Base-by-base conservation (phyloP, 2,329 filamentous ascomycete genomes). In the Reticulascus tulasneorum region DNA sequence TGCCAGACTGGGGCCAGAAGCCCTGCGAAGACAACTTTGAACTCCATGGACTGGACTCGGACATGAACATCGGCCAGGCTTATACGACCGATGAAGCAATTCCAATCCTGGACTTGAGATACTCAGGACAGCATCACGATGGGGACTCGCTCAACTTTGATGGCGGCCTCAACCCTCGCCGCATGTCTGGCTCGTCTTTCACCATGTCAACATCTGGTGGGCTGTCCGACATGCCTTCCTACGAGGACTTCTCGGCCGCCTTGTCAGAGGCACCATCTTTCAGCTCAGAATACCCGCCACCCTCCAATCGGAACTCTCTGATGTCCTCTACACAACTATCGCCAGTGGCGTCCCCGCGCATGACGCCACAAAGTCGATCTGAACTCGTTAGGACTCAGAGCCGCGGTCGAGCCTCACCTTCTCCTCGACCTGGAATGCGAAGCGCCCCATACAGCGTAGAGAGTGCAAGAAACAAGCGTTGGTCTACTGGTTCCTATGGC, bases 401-500 rank as follows among this genome's bases (percentile, higher is more conserved):
- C 58, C 77, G 83, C 34, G 80, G 82, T 16, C 75, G 82, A 25
- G 81, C 82, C 10, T 86, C 84, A 29, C 82, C 83, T 23, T 85
- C 83, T 21, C 82, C 84, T 16, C 74, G 83, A 28, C 79, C 78
- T 21, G 79, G 72, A 36, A 70, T 82, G 53, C 76, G 84, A 43
- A 77, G 82, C 25, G 81, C 79, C 13, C 84, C 84, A 1, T 88
- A 88, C 61, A 81, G 67, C 33, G 70, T 86, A 33, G 83, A 87
- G 29, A 74, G 71, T 34, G 70, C 69, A 29, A 75, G 82, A 44
- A 79, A 72, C 54, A 87, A 88, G 67, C 72, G 84, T 47, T 89
- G 84, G 84, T 88, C 84, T 15, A 88, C 84, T 4, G 84, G 83
- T 11, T 86, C 82, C 4, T 86, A 82, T 41, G 79, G 73, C 15